Evolutionary conservation across 768 basidiomycete species (phyloP).

Genomic region (Russula sp.): DNA sequence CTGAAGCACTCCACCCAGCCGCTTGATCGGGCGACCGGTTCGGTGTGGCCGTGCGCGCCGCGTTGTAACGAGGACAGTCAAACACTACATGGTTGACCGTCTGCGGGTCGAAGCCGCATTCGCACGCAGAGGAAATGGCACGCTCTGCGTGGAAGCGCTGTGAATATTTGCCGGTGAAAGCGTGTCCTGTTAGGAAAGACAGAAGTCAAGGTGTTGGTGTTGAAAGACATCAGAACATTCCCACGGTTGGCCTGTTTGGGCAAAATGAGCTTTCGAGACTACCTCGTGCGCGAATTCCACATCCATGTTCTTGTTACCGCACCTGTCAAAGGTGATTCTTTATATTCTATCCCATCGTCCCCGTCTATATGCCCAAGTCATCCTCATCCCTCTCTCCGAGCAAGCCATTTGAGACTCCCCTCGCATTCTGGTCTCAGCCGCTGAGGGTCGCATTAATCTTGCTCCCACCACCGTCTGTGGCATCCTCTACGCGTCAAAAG

Average conservation of each 20-base stretch:
- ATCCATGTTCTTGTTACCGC: constrained; percentile 68
- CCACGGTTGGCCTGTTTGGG: constrained; percentile 1
- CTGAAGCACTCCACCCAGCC: too few species aligned
- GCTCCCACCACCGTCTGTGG: constrained; percentile 15
- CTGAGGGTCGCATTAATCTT: constrained; percentile 41
- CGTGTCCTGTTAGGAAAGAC: too few species aligned
- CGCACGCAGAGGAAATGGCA: too few species aligned
- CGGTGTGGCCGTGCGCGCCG: too few species aligned
- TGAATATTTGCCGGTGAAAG: too few species aligned
- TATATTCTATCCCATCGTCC: constrained; percentile 71
- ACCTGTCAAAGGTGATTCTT: constrained; percentile 54
- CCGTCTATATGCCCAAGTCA: constrained; percentile 64
- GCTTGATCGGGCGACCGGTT: too few species aligned
- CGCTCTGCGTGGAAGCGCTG: too few species aligned
- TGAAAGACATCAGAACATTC: not conserved
- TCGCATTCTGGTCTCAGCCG: constrained; percentile 65
- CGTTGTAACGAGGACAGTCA: too few species aligned
- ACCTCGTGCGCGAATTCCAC: constrained; percentile 44
- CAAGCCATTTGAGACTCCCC: constrained; percentile 43
- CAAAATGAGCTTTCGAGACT: constrained; percentile 16
- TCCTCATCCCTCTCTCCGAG: constrained; percentile 71
- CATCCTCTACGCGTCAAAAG: constrained; percentile 73
- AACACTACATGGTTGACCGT: too few species aligned
- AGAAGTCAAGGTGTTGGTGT: too few species aligned
- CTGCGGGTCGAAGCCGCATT: too few species aligned